phyloP scores from a whole-genome alignment of 2,329 filamentous ascomycete genomes.

The Neonectria faginata region DNA sequence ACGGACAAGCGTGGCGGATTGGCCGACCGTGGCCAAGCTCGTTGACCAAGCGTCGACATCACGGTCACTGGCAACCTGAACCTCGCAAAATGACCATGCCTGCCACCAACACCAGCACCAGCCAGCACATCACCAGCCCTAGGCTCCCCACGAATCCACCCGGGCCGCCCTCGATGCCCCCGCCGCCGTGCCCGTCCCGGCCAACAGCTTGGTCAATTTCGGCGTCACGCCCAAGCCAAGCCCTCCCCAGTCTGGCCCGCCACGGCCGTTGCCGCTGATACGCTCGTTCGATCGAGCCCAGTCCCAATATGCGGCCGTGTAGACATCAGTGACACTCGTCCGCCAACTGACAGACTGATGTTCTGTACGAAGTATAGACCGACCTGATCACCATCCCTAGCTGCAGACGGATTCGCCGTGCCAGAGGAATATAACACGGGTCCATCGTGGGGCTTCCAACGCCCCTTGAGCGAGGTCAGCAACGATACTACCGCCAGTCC shows the following conservation, averaged over 20 bases:
- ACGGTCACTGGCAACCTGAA: background rate
- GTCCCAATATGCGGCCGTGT: conserved; percentile 20
- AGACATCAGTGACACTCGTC: conserved; percentile 12
- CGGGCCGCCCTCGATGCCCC: conserved; percentile 21
- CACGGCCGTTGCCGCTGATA: conserved; percentile 12
- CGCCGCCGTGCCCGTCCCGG: conserved; percentile 11
- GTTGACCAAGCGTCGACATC: conserved; percentile 11
- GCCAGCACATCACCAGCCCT: conserved; percentile 17
- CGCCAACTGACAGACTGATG: conserved; percentile 9
- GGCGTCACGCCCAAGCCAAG: conserved; percentile 16
- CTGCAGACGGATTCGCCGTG: conserved; percentile 6
- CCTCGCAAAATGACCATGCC: background rate
- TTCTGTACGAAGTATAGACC: background rate
- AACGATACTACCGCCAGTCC: conserved; percentile 2
- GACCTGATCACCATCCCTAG: conserved; percentile 10
- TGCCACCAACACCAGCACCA: conserved; percentile 8
- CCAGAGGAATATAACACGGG: background rate
- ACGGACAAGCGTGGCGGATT: conserved; percentile 6
- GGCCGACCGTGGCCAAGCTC: background rate
- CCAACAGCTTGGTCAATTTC: conserved; percentile 15
- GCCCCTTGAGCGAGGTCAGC: background rate
- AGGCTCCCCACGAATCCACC: conserved; percentile 23
- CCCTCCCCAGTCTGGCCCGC: conserved; percentile 10
- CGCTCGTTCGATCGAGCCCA: conserved; percentile 15
- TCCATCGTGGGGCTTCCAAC: background rate